Percentiles rank a stretch among this genome's conserved stretches.
phyloP scores from a whole-genome alignment of 2,329 filamentous ascomycete species.

The Trichoderma sp. region DNA sequence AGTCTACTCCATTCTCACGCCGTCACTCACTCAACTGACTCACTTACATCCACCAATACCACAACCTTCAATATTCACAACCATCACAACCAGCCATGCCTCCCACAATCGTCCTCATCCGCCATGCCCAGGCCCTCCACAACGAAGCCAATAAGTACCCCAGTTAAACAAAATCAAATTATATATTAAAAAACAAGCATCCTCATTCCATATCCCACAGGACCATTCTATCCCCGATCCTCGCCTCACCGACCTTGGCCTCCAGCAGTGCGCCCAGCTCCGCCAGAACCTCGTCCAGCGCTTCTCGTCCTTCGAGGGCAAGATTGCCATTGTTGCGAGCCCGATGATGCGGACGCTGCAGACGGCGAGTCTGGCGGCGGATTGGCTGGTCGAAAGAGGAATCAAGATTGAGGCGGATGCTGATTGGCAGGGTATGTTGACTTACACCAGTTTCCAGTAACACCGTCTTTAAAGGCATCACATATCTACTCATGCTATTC shows the following conservation, averaged over 20 bases:
- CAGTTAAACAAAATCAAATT: neutral
- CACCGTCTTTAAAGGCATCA: neutral
- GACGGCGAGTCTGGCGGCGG: conserved; percentile 61
- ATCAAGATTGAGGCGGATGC: conserved; percentile 61
- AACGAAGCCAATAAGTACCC: conserved; percentile 55
- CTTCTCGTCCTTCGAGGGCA: conserved; percentile 36
- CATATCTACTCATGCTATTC: too few species aligned
- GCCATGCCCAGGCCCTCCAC: conserved; percentile 78
- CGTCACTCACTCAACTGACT: neutral
- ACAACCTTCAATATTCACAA: neutral
- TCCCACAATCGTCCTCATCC: conserved; percentile 74
- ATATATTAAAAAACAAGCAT: neutral
- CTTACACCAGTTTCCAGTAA: neutral
- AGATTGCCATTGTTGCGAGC: conserved; percentile 61
- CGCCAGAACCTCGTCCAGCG: conserved; percentile 48
- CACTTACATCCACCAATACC: neutral
- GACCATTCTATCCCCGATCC: conserved; percentile 57
- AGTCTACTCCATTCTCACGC: neutral
- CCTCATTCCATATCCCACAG: conserved; percentile 40
- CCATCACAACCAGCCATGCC: conserved; percentile 47
- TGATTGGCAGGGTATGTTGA: conserved; percentile 63
- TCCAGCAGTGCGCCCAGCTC: conserved; percentile 53
- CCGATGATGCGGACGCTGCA: conserved; percentile 69
- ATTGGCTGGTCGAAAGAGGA: conserved; percentile 60
- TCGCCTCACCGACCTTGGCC: conserved; percentile 53